Conservation (phyloP, 148 eudicot species). For the Silene uniflora region DNA sequence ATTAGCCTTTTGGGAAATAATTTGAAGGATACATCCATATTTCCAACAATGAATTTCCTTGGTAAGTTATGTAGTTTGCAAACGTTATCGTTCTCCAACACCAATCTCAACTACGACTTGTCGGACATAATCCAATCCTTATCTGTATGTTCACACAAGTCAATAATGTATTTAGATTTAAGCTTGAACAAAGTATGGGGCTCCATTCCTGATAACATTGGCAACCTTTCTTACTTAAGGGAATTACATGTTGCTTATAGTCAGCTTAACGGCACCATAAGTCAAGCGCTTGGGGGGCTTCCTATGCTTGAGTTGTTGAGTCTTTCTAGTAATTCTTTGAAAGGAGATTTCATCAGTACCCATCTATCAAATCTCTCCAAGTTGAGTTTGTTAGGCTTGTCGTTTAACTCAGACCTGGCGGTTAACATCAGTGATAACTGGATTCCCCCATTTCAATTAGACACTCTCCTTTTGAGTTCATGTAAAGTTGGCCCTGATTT, state of each 20-base stretch:
- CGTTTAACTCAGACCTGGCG: constrained; percentile 16
- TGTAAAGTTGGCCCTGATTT: constrained; percentile 24
- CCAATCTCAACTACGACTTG: not conserved
- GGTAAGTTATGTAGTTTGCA: constrained; percentile 3
- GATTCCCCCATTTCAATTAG: constrained; percentile 19
- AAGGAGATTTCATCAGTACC: constrained; percentile 21
- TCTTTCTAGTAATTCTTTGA: constrained; percentile 20
- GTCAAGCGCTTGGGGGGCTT: too few relatives aligned
- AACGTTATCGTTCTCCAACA: not conserved
- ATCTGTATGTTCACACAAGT: constrained; percentile 11
- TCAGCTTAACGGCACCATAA: constrained; percentile 19
- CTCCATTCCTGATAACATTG: too few relatives aligned
- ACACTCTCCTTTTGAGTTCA: not conserved
- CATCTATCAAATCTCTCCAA: constrained; percentile 27
- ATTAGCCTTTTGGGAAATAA: too few relatives aligned
- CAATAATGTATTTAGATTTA: too few relatives aligned
- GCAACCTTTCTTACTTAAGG: constrained; percentile 15
- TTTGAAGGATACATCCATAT: too few relatives aligned
- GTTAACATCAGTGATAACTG: too few relatives aligned
- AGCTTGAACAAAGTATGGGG: too few relatives aligned
- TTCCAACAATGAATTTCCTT: not conserved
- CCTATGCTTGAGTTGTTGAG: constrained; percentile 17
- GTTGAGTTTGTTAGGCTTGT: constrained; percentile 17
- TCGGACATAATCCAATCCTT: constrained; percentile 4
- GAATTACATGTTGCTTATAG: constrained; percentile 5